Base-by-base conservation (phyloP, 768 basidiomycete species). In the Asterophora lycoperdoides region DNA sequence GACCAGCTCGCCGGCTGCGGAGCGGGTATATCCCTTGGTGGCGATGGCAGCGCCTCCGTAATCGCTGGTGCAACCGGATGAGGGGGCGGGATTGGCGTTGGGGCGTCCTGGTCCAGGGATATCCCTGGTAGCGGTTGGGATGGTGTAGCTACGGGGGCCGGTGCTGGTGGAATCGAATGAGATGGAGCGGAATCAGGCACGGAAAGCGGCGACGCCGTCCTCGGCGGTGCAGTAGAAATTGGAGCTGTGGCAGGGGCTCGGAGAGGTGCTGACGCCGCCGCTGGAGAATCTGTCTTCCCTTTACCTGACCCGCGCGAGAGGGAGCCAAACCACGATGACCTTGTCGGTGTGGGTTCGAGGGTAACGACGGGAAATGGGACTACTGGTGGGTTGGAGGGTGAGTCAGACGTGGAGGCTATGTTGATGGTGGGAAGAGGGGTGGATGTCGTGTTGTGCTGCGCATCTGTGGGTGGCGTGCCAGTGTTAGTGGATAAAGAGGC, bases 301-400 rank as follows among this genome's bases (percentile, higher is more conserved):
- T 63, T 65, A 7, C 60, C 60, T 42, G 52, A 60, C 0, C 59
- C 56, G 46, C 69, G 56, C 18, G 67, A 61, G 41, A 72, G 61
- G 4, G 64, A 52, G 10, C 53, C 58, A 44, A 74, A 68, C 72
- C 70, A 73, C 1, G 67, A 57, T 7, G 60, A 55, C 7, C 39
- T 44, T 20, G 28, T 6, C 8, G 38, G 49, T 51, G 32, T 54
- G 43, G 20, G 44, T 34, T 18, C 55, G 11, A 15, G 32, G 2
- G 23, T 14, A 13, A 19, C 19, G 3, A 23, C n/a, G n/a, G 40
- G 23, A 18, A 41, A 20, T 20, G 36, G 17, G 4, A 18, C 37
- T 13, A 1, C n/a, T 13, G 44, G 6, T 4, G 44, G 32, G 33
- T n/a, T n/a, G 19, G 14, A 7, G n/a, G 9, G 13, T 17, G 15